phyloP scores from a whole-genome alignment of 1,139 yeast genomes.

The Starmera stellimalicola region DNA sequence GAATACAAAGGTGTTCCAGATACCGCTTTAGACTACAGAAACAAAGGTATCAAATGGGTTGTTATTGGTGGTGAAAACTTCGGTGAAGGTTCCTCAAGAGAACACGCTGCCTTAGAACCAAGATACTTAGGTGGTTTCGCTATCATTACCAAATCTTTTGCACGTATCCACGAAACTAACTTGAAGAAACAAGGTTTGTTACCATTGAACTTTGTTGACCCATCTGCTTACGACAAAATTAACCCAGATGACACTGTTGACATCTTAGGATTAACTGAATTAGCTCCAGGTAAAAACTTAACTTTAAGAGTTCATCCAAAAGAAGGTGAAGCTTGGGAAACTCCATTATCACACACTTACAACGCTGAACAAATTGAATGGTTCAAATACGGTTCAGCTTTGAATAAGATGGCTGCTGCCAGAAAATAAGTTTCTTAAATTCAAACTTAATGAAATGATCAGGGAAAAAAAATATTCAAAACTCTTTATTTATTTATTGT shows the following conservation, averaged over 20 bases:
- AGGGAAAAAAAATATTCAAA: not conserved
- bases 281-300: conserved; percentile 91
- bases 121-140: conserved; percentile 98
- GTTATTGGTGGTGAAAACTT: conserved; percentile 98
- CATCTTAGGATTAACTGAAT: conserved; percentile 70
- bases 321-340: conserved; percentile 76
- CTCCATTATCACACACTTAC: conserved; percentile 91
- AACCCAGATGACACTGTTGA: conserved; percentile 86
- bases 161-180: conserved; percentile 93
- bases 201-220: conserved; percentile 88
- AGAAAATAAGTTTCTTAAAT: conserved; percentile 1
- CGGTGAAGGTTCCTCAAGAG: conserved; percentile 99
- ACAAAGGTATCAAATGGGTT: conserved; percentile 87
- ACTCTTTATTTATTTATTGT: not conserved
- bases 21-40: conserved; percentile 86
- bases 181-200: conserved; percentile 96
- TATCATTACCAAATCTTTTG: conserved; percentile 93
- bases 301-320: conserved; percentile 85
- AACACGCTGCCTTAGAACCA: conserved; percentile 99
- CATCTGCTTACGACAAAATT: conserved; percentile 88
- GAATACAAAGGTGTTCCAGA: conserved; percentile 93
- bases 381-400: conserved; percentile 99
- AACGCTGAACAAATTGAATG: conserved; percentile 95
- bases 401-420: conserved; percentile 80
- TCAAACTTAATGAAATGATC: not conserved